A percentile compares a stretch with the other conserved stretches of the same genome.
Conservation (phyloP, 495 filamentous ascomycete species). For the Penicillium steckii region DNA sequence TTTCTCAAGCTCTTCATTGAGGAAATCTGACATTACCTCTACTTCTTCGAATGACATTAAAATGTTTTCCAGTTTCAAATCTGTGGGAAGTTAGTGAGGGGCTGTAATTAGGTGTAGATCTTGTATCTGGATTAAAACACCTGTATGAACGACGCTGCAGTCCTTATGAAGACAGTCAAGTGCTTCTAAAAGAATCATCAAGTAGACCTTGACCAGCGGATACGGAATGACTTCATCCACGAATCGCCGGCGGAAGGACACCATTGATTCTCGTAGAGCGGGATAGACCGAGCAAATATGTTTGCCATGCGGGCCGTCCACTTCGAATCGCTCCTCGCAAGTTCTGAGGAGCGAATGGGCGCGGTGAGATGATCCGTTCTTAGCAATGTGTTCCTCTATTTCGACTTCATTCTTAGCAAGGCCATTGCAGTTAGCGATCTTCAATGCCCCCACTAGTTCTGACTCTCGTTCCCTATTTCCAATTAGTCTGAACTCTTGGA, state of each 20-base stretch:
- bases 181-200: conserved; percentile 29
- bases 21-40: conserved; percentile 33
- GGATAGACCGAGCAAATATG: conserved; percentile 38
- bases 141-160: conserved; percentile 34
- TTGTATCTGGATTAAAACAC: conserved; percentile 13
- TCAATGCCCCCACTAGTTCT: conserved; percentile 24
- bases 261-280: conserved; percentile 30
- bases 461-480: conserved; percentile 10
- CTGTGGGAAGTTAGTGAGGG: conserved; percentile 15
- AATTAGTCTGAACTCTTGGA: conserved; percentile 8
- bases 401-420: conserved; percentile 22
- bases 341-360: conserved; percentile 18
- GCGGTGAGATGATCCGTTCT: conserved; percentile 19
- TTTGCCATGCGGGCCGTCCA: conserved; percentile 22
- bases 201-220: conserved; percentile 27
- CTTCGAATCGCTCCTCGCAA: conserved; percentile 19
- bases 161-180: conserved; percentile 41
- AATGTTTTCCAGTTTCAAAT: conserved; percentile 45
- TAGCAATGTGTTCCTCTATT: conserved; percentile 22
- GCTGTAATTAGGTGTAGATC: background rate
- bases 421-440: conserved; percentile 24
- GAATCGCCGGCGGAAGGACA: conserved; percentile 26
- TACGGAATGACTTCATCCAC: conserved; percentile 16
- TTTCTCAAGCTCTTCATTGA: conserved; percentile 18
- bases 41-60: conserved; percentile 41